phyloP scores from a whole-genome alignment of 164 flowering plant genomes.

The Aristolochia californica region DNA sequence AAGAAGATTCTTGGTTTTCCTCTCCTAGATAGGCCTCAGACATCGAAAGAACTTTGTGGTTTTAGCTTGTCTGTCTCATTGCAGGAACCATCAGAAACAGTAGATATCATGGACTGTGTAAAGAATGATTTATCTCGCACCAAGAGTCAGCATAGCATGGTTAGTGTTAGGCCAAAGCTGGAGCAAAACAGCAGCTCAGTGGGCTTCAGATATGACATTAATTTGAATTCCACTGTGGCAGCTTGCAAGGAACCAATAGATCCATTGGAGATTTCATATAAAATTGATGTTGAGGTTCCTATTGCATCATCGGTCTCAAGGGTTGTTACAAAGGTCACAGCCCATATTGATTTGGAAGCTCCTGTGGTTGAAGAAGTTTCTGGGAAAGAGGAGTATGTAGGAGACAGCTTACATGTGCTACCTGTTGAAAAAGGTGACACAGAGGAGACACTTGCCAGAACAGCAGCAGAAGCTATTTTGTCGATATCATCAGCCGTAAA shows the following conservation, averaged over 20 bases:
- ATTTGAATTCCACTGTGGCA: constrained; percentile 40
- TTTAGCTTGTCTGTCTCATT: constrained; percentile 10
- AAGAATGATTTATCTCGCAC: constrained; percentile 24
- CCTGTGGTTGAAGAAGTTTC: constrained; percentile 20
- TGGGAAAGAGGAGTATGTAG: constrained; percentile 11
- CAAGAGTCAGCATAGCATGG: constrained; percentile 10
- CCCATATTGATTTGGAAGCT: constrained; percentile 62
- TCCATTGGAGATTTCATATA: background rate
- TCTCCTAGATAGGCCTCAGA: constrained; percentile 29
- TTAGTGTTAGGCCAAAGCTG: constrained; percentile 16
- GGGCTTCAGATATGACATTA: constrained; percentile 29
- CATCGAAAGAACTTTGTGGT: constrained; percentile 19
- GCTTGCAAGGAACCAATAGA: constrained; percentile 3
- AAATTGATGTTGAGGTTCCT: constrained; percentile 39
- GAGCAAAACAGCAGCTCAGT: constrained; percentile 9
- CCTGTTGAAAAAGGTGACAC: constrained; percentile 4
- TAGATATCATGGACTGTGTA: constrained; percentile 13
- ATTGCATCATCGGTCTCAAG: constrained; percentile 16
- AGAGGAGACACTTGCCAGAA: constrained; percentile 13
- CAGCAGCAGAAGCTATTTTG: constrained; percentile 51
- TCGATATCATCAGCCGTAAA: constrained; percentile 28
- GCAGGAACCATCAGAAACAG: background rate
- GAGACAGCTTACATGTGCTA: constrained; percentile 3
- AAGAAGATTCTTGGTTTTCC: constrained; percentile 59
- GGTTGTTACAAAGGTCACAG: constrained; percentile 15